phyloP scores from a whole-genome alignment of 2,329 filamentous ascomycete species.

The Verticillium nubilum region DNA sequence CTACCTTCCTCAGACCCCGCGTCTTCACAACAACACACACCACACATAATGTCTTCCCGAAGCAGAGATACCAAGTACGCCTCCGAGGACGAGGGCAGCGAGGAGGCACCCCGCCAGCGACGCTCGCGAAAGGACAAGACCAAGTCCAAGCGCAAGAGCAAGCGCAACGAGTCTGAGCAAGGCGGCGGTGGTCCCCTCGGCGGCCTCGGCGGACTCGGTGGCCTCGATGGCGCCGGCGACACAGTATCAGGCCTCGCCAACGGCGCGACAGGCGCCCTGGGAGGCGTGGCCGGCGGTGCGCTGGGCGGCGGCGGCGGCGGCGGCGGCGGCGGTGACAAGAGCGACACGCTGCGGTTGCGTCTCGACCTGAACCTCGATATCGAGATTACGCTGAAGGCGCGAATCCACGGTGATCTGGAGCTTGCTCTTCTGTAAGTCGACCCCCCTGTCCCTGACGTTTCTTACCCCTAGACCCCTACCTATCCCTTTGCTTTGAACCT shows the following conservation, averaged over 20 bases:
- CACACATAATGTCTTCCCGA: slow-evolving; percentile 20
- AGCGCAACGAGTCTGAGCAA: neutral
- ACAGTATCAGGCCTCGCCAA: slow-evolving; percentile 29
- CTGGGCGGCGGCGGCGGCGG: slow-evolving; percentile 24
- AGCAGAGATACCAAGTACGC: slow-evolving; percentile 27
- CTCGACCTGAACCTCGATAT: slow-evolving; percentile 79
- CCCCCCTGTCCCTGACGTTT: neutral
- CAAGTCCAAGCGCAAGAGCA: slow-evolving; percentile 18
- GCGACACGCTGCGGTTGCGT: slow-evolving; percentile 66
- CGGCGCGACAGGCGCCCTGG: slow-evolving; percentile 34
- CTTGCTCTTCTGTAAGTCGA: slow-evolving; percentile 58
- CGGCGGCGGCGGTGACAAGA: slow-evolving; percentile 35
- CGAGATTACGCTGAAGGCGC: slow-evolving; percentile 80
- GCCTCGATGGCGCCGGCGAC: slow-evolving; percentile 27
- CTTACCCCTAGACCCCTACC: neutral
- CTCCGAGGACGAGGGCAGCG: slow-evolving; percentile 26
- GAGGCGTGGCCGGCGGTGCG: slow-evolving; percentile 30
- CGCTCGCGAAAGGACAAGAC: slow-evolving; percentile 13
- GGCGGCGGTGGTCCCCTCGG: slow-evolving; percentile 23
- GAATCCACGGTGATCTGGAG: slow-evolving; percentile 79
- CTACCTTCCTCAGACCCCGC: slow-evolving; percentile 9
- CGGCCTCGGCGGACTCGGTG: slow-evolving; percentile 10
- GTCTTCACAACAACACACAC: neutral
- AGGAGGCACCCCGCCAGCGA: slow-evolving; percentile 16
- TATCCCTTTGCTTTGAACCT: slow-evolving; percentile 2